Evolutionary conservation across 129 eudicot genomes (phyloP).

Genomic region (Tagetes patula): DNA sequence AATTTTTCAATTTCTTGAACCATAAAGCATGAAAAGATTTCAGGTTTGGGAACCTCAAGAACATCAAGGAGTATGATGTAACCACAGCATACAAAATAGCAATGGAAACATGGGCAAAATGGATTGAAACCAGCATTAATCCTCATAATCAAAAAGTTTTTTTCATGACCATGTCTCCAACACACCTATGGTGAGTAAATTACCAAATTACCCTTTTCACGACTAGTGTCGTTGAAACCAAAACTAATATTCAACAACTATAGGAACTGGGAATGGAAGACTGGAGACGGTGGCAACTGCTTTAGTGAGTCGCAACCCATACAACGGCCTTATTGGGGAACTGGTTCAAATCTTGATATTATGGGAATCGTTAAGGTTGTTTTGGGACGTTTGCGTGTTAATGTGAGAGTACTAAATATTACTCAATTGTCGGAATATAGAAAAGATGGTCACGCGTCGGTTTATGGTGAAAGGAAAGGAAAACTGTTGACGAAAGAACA

Average conservation of each 20-base stretch:
- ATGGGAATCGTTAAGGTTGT: constrained; percentile 67
- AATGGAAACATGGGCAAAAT: constrained; percentile 89
- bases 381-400: constrained; percentile 37
- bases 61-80: constrained; percentile 63
- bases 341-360: constrained; percentile 78
- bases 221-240: not conserved
- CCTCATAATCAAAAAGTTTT: constrained; percentile 61
- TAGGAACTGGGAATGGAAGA: constrained; percentile 96
- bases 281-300: constrained; percentile 80
- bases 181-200: constrained; percentile 79
- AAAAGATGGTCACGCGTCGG: constrained; percentile 85
- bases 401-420: constrained; percentile 70
- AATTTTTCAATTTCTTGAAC: not conserved
- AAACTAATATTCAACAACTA: constrained; percentile 4
- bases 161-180: constrained; percentile 92
- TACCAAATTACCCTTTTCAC: constrained; percentile 21
- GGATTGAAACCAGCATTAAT: constrained; percentile 67
- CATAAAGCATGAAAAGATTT: not conserved
- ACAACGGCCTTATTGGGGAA: constrained; percentile 81
- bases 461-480: constrained; percentile 88
- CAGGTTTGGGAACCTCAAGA: constrained; percentile 55
- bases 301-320: constrained; percentile 68
- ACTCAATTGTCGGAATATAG: constrained; percentile 81
- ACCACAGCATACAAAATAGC: constrained; percentile 83
- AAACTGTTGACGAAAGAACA: constrained; percentile 81